Evolutionary conservation across 805 yeast species (phyloP).

Genomic region (Schwanniomyces polymorphus): DNA sequence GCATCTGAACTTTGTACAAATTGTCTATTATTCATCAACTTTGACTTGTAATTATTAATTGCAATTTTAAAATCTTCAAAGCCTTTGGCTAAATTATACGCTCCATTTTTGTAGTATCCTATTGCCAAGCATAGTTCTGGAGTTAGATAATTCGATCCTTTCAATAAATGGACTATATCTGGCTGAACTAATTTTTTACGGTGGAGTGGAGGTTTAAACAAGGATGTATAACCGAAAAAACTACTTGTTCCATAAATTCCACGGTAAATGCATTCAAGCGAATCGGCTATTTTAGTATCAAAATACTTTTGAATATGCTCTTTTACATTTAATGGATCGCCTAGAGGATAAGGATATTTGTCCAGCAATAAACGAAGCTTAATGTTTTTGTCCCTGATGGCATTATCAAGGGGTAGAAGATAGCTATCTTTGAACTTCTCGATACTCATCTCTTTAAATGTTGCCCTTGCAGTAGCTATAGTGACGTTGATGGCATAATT

Average conservation of each 20-base stretch:
- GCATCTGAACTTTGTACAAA: neutral
- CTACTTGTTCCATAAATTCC: neutral
- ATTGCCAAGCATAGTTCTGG: neutral
- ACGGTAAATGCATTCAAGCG: neutral
- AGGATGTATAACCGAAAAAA: neutral
- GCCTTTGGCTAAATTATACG: neutral
- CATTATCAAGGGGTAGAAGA: slow-evolving; percentile 2
- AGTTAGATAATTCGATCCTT: neutral
- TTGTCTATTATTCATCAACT: neutral
- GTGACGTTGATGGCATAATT: too few relatives aligned
- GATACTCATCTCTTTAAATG: neutral
- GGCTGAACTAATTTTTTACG: neutral
- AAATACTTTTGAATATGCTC: neutral
- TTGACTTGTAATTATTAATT: neutral
- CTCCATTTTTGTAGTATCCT: neutral
- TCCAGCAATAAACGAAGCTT: neutral
- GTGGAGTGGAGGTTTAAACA: neutral
- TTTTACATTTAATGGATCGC: neutral
- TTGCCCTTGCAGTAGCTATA: neutral
- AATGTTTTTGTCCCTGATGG: neutral
- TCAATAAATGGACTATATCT: neutral
- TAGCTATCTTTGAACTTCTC: slow-evolving; percentile 1
- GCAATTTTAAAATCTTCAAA: slow-evolving; percentile 2
- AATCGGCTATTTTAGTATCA: neutral
- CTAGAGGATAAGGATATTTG: neutral